phyloP scores from a whole-genome alignment of 1,284 basidiomycete species.

The Malassezia yamatoensis region DNA sequence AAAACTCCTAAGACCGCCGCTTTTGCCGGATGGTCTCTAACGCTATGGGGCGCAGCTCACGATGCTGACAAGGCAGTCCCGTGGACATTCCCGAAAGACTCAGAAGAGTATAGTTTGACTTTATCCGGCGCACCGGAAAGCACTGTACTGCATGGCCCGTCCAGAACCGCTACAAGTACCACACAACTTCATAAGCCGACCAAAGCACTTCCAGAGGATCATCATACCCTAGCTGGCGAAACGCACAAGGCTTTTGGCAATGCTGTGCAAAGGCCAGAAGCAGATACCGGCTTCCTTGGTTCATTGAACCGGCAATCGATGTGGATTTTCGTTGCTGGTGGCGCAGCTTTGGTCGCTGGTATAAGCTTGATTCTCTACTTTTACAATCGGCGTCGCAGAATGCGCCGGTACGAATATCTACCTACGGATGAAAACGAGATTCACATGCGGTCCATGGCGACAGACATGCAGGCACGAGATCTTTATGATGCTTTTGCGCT shows the following conservation, averaged over 20 bases:
- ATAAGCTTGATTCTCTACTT: constrained; percentile 57
- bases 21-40: constrained; percentile 84
- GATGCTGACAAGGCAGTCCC: constrained; percentile 59
- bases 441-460: constrained; percentile 34
- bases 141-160: constrained; percentile 44
- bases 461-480: constrained; percentile 26
- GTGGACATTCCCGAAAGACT: constrained; percentile 42
- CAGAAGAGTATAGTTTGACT: constrained; percentile 48
- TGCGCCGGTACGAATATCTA: constrained; percentile 58
- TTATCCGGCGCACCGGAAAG: constrained; percentile 50
- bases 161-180: constrained; percentile 16
- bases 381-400: constrained; percentile 45
- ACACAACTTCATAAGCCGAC: constrained; percentile 62
- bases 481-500: constrained; percentile 50
- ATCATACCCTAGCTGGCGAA: constrained; percentile 51
- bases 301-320: constrained; percentile 62
- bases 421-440: constrained; percentile 57
- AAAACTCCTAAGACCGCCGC: constrained; percentile 52
- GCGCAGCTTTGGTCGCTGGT: constrained; percentile 61
- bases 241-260: constrained; percentile 31
- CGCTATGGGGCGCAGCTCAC: constrained; percentile 80
- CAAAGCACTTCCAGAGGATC: constrained; percentile 71
- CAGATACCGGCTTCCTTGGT: constrained; percentile 75
- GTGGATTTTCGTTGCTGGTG: constrained; percentile 73
- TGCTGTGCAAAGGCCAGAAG: constrained; percentile 41